Evolutionary conservation across 768 basidiomycete genomes (phyloP).

Genomic region (Sporobolomyces phaffii): DNA sequence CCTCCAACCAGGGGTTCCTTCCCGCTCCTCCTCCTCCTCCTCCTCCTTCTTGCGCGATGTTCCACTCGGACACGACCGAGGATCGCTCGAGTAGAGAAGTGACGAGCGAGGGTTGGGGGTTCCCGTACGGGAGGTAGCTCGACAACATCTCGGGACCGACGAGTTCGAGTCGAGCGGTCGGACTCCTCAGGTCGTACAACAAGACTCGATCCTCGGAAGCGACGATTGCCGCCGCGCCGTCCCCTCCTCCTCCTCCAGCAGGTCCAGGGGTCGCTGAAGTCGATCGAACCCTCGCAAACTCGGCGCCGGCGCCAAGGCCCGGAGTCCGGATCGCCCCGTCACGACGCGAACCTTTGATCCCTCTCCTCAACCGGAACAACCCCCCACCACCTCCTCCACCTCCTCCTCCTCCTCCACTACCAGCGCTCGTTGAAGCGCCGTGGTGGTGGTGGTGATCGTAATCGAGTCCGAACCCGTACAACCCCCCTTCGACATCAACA

Average conservation of each 20-base stretch:
- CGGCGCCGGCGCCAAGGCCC: no score
- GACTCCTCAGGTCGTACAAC: conserved; percentile 29
- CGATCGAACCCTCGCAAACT: no score
- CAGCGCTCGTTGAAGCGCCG: no score
- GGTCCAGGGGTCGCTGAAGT: no score
- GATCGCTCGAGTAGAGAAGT: conserved; percentile 16
- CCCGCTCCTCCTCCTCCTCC: background rate
- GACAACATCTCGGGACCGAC: background rate
- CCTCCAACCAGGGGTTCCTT: conserved; percentile 2
- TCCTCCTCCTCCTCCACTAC: conserved; percentile 12
- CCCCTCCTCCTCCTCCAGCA: background rate
- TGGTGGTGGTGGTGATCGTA: no score
- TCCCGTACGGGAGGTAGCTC: conserved; percentile 1
- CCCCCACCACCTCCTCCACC: background rate
- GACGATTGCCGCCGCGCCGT: no score
- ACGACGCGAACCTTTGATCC: no score
- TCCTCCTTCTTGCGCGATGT: background rate
- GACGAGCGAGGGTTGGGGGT: background rate
- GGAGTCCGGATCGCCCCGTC: no score
- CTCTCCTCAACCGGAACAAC: no score
- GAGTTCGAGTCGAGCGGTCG: background rate
- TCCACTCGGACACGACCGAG: background rate
- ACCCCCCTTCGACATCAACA: conserved; percentile 14
- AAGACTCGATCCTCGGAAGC: conserved; percentile 29
- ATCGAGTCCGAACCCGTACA: no score